Evolutionary conservation across 2,329 filamentous ascomycete genomes (phyloP), one percentile per base, ranked within the genome.

Genomic region (Biscogniauxia mediterranea): DNA sequence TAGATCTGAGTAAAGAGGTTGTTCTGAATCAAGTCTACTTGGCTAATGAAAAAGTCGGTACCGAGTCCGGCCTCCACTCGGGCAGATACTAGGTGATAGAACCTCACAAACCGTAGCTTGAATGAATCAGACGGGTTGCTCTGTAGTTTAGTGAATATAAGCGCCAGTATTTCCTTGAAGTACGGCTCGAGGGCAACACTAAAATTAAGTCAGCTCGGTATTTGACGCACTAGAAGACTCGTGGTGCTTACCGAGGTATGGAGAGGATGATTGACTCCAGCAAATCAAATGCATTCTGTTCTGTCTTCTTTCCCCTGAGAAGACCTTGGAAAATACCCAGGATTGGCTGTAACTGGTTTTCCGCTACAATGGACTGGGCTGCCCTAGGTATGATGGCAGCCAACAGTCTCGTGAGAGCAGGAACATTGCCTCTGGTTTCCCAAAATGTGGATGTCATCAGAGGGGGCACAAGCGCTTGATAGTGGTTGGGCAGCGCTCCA

Each of bases 291-390:
- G 89, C 92, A 71, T 93, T 89, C 20, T 86, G 82, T 74, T 99
- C 95, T 55, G 93, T 93, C 63, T 89, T 88, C 78, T 95, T 97
- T 67, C 85, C 88, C 2, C 85, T 83, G 51, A 97, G 82, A 11
- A 99, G 84, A 71, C 92, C 93, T 75, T 98, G 94, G 82, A 98
- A 99, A 65, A 99, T 95, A 60, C 93, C 92, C n/a, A 99, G 83
- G 55, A 98, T 87, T 3, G 91, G 87, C 73, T 96, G 92, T 50
- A 97, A 76, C 75, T 97, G 92, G 69, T 93, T 90, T 71, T 90
- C 88, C 23, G 86, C 83, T 19, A 91, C 79, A 68, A 99, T 93
- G 52, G 87, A 83, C 60, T 87, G 80, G 3, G 89, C 84, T 25
- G 89, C 90, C 67, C 91, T 89, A 17, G 91, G 88, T 67, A 98